Evolutionary conservation across 768 basidiomycete genomes (phyloP).

Genomic region (Boletus huronensis): DNA sequence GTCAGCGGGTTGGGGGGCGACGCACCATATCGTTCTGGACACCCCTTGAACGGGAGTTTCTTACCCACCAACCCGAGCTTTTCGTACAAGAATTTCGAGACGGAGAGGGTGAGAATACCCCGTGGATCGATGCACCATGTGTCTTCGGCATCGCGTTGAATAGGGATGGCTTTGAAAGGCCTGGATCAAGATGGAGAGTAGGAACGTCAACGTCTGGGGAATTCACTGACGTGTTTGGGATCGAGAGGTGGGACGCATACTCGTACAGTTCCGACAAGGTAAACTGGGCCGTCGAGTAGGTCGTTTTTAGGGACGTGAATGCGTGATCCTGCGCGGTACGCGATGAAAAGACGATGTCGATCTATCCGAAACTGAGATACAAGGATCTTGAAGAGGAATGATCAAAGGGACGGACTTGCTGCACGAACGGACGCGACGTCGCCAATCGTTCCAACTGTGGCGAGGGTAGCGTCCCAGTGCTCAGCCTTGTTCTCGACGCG

Average conservation of each 20-base stretch:
- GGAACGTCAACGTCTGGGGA: neutral
- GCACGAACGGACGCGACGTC: constrained; percentile 48
- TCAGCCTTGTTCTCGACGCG: constrained; percentile 17
- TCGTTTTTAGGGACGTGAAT: constrained; percentile 41
- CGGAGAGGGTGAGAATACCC: constrained; percentile 54
- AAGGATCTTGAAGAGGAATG: neutral
- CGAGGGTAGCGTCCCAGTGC: constrained; percentile 20
- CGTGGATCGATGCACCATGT: constrained; percentile 70
- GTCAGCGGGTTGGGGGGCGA: neutral
- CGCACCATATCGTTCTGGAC: constrained; percentile 48
- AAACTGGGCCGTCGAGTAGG: constrained; percentile 44
- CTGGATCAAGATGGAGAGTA: constrained; percentile 23
- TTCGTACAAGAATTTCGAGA: constrained; percentile 58
- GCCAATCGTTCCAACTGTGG: constrained; percentile 35
- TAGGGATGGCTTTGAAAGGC: constrained; percentile 35
- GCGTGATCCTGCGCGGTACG: constrained; percentile 35
- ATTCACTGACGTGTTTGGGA: constrained; percentile 13
- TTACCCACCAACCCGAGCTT: constrained; percentile 57
- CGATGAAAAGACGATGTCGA: constrained; percentile 61
- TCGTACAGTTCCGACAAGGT: constrained; percentile 44
- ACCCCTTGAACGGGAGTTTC: constrained; percentile 50
- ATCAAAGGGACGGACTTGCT: constrained; percentile 40
- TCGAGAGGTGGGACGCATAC: constrained; percentile 28
- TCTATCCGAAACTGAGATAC: constrained; percentile 34
- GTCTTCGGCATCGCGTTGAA: constrained; percentile 41